Conservation (phyloP, 73 alveolate species). For the Paramecium biaurelia region DNA sequence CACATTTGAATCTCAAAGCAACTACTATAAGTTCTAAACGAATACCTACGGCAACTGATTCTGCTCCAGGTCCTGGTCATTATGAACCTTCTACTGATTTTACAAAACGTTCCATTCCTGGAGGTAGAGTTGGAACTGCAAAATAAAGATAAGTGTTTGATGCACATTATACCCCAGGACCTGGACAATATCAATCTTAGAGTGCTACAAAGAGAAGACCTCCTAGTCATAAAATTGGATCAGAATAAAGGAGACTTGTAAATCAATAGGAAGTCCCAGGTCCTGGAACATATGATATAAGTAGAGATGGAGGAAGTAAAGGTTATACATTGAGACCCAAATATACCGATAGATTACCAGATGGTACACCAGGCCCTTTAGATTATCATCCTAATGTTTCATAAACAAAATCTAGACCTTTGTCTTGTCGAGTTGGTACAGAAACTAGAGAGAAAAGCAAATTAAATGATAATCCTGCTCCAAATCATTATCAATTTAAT, state of each 20-base stretch:
- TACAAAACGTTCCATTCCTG: neutral
- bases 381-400: conserved; percentile 28
- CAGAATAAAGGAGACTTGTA: neutral
- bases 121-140: conserved; percentile 24
- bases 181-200: neutral
- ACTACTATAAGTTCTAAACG: conserved; percentile 16
- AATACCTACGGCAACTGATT: neutral
- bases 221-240: conserved; percentile 15
- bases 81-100: conserved; percentile 42
- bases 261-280: conserved; percentile 38
- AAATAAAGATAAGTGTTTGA: neutral
- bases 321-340: conserved; percentile 31
- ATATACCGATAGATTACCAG: conserved; percentile 41
- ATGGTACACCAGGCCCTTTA: conserved; percentile 44
- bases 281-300: conserved; percentile 37
- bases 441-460: neutral
- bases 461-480: conserved; percentile 25
- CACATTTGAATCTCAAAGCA: neutral
- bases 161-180: conserved; percentile 7
- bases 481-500: neutral
- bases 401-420: conserved; percentile 24
- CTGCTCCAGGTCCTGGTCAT: conserved; percentile 44
- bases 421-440: conserved; percentile 44
- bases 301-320: conserved; percentile 17
- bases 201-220: conserved; percentile 36